A percentile compares a stretch with the other conserved stretches of the same genome.
Conservation (phyloP, 1,284 basidiomycete species). For the Marasmius oreades region DNA sequence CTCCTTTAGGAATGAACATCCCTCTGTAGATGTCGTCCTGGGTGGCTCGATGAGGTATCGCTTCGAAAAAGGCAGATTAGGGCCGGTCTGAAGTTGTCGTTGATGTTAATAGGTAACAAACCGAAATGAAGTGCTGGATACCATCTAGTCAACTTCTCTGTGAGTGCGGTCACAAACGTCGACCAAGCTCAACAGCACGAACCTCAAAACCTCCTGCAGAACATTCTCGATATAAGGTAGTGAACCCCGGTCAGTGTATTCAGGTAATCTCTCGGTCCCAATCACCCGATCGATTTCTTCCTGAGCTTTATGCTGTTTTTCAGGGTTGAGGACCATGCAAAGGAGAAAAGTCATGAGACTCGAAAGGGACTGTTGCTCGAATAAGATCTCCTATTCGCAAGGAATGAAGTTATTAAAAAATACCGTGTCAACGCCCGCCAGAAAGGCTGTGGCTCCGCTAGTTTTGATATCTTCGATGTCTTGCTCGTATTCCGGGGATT, state of each 20-base stretch:
- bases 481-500: background rate
- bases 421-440: background rate
- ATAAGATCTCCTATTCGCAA: background rate
- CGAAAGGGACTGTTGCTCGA: background rate
- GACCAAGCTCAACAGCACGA: background rate
- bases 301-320: constrained; percentile 6
- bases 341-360: constrained; percentile 2
- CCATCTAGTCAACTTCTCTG: background rate
- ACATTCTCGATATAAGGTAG: background rate
- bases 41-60: background rate
- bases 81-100: background rate
- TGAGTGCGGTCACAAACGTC: background rate
- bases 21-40: background rate
- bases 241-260: background rate
- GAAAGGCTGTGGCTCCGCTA: background rate
- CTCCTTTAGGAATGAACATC: background rate
- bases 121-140: background rate
- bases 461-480: background rate
- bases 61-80: background rate
- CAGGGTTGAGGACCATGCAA: constrained; percentile 7
- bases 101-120: background rate
- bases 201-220: background rate
- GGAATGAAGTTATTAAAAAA: background rate
- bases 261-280: constrained; percentile 5
- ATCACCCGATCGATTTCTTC: constrained; percentile 8